These are phyloP conservation scores for Laburnicola sp. DNA, from an alignment of 2,329 filamentous ascomycete genomes.

Conservation along the genomic window DNA sequence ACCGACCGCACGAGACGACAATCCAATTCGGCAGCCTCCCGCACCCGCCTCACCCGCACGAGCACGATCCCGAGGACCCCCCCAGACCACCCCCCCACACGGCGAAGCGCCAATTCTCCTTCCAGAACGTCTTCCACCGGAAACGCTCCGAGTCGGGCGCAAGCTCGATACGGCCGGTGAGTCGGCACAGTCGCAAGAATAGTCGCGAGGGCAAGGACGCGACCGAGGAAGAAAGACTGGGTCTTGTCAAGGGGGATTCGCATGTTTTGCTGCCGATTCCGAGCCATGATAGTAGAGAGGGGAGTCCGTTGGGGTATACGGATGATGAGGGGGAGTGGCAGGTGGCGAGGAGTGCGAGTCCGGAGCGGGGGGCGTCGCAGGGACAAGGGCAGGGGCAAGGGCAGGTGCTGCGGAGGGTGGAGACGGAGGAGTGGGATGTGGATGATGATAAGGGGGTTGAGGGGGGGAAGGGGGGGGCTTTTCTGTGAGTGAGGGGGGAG, in stretches of 20 bases:
- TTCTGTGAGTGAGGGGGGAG: background rate
- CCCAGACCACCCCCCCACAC: slow-evolving; percentile 62
- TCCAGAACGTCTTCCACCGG: slow-evolving; percentile 79
- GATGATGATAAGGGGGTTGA: slow-evolving; percentile 12
- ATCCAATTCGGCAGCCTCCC: slow-evolving; percentile 51
- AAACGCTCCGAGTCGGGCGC: slow-evolving; percentile 35
- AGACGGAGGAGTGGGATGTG: slow-evolving; percentile 8
- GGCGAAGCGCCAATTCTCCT: slow-evolving; percentile 80
- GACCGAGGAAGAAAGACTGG: slow-evolving; percentile 81
- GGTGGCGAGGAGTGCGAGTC: slow-evolving; percentile 4
- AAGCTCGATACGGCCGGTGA: slow-evolving; percentile 28
- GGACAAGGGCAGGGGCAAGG: background rate
- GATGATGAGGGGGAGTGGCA: slow-evolving; percentile 11
- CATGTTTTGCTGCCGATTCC: slow-evolving; percentile 32
- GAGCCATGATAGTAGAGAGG: slow-evolving; percentile 26
- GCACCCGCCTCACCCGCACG: slow-evolving; percentile 29
- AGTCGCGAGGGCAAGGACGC: slow-evolving; percentile 48
- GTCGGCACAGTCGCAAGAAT: slow-evolving; percentile 37
- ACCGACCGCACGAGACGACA: slow-evolving; percentile 45
- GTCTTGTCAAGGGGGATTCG: slow-evolving; percentile 77
- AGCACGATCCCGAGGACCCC: slow-evolving; percentile 43
- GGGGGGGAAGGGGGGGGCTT: slow-evolving; percentile 1
- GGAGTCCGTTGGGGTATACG: slow-evolving; percentile 21
- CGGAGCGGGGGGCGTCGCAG: background rate
- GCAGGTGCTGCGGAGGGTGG: slow-evolving; percentile 3